Evolutionary conservation across 2,329 filamentous ascomycete species (phyloP).

Genomic region (Aspergillus tamarii): DNA sequence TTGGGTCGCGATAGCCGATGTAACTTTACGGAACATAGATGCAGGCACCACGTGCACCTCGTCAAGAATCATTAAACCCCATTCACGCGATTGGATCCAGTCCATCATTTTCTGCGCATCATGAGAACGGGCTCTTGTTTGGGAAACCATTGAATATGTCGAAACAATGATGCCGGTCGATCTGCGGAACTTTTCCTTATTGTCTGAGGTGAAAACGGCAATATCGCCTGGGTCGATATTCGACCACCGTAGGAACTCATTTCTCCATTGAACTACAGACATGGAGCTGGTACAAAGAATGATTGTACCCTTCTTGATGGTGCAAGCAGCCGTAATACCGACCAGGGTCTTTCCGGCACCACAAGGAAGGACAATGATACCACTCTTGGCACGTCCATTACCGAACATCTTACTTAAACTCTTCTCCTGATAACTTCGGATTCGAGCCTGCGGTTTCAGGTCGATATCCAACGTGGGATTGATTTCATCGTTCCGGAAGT

Average conservation of each 20-base stretch:
- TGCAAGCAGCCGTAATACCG: slow-evolving; percentile 97
- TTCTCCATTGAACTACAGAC: slow-evolving; percentile 95
- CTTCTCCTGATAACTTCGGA: slow-evolving; percentile 94
- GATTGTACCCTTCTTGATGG: slow-evolving; percentile 94
- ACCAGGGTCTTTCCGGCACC: slow-evolving; percentile 97
- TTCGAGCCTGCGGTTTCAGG: slow-evolving; percentile 83
- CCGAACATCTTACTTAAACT: slow-evolving; percentile 99
- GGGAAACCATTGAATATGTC: slow-evolving; percentile 98
- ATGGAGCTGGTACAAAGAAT: slow-evolving; percentile 96
- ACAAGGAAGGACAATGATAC: slow-evolving; percentile 95
- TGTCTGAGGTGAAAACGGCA: slow-evolving; percentile 90
- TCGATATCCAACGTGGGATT: slow-evolving; percentile 95
- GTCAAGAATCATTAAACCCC: slow-evolving; percentile 95
- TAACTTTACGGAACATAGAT: slow-evolving; percentile 94
- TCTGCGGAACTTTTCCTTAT: slow-evolving; percentile 81
- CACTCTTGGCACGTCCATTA: slow-evolving; percentile 94
- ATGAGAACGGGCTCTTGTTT: slow-evolving; percentile 81
- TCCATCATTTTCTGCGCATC: slow-evolving; percentile 98
- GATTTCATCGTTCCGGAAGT: slow-evolving; percentile 86
- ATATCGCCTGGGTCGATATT: slow-evolving; percentile 94
- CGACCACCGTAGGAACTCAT: slow-evolving; percentile 98
- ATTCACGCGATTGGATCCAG: slow-evolving; percentile 85
- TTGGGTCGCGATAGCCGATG: slow-evolving; percentile 89
- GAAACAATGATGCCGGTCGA: slow-evolving; percentile 96
- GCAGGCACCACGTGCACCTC: slow-evolving; percentile 98